phyloP scores from a whole-genome alignment of 2,329 filamentous ascomycete species.

The Hypoxylon sp. region DNA sequence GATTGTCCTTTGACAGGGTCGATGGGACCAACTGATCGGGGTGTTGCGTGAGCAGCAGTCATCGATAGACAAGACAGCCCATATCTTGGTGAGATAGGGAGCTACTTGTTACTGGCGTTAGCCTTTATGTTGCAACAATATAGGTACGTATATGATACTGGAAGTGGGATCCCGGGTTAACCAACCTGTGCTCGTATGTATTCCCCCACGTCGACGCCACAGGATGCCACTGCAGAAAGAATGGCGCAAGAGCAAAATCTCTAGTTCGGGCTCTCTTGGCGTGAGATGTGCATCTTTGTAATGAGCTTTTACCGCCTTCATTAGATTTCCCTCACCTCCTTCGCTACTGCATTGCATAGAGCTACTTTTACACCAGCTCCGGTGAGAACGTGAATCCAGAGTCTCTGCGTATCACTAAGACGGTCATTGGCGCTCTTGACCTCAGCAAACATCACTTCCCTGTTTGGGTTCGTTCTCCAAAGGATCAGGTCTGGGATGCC shows the following conservation, averaged over 20 bases:
- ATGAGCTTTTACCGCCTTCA: conserved; percentile 20
- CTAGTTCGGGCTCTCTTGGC: not conserved
- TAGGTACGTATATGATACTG: conserved; percentile 24
- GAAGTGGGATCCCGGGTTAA: conserved; percentile 15
- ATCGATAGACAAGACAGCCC: conserved; percentile 12
- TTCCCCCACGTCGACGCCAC: conserved; percentile 37
- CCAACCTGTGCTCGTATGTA: conserved; percentile 5
- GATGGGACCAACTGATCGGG: conserved; percentile 15
- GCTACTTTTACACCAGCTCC: conserved; percentile 89
- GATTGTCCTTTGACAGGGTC: conserved; percentile 18
- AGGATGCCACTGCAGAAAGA: conserved; percentile 24
- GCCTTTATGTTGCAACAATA: conserved; percentile 10
- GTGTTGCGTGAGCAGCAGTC: conserved; percentile 2
- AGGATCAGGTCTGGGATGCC: conserved; percentile 94
- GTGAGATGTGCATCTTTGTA: conserved; percentile 5
- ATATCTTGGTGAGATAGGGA: conserved; percentile 13
- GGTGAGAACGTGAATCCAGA: conserved; percentile 96
- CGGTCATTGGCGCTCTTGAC: conserved; percentile 92
- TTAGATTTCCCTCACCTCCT: conserved; percentile 62
- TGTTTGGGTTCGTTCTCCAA: conserved; percentile 72
- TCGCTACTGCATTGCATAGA: conserved; percentile 76
- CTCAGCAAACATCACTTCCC: conserved; percentile 81
- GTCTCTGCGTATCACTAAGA: conserved; percentile 92
- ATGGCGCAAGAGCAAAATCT: conserved; percentile 3
- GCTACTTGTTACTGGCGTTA: conserved; percentile 10